Evolutionary conservation across 1,139 yeast genomes (phyloP), one percentile per base, ranked within the genome.

Genomic region (Candida albicans): DNA sequence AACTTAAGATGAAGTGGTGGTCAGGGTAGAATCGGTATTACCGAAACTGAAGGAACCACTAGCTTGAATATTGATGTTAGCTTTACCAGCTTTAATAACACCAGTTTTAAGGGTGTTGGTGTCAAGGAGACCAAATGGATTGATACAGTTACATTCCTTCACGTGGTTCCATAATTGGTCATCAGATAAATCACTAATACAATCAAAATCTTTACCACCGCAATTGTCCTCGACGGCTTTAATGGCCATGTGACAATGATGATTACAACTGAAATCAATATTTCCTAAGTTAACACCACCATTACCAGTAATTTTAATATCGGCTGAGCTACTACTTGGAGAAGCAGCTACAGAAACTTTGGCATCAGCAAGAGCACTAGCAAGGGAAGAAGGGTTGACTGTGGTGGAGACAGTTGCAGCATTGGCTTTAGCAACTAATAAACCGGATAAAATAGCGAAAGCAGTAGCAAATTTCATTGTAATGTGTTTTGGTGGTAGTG

Each of bases 71-170:
- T 25, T 29, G 24, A 37, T 13, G 25, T 10, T 29, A 22, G 11
- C 13, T 31, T 25, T 37, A 22, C 40, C 35, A 26, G 32, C 32
- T n/a, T 32, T 12, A 31, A 35, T 31, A 12, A 33, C 35, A 26
- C 25, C 33, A 33, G 33, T 30, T n/a, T 37, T 37, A 11, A 37
- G 14, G 32, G 31, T 37, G 18, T 10, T 27, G 15, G 30, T 25
- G 14, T 31, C 32, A 10, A 37, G 33, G 29, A 37, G 8, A 3
- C 24, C 27, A 7, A 32, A 31, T 37, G 40, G 40, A 35, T 37
- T 37, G 22, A 37, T 13, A 37, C 40, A 37, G n/a, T 37, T 35
- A 37, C 40, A 37, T 32, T 37, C 14, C 13, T 33, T 30, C 8
- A 30, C 29, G 27, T 37, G 31, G 31, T 15, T 31, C 40, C 40